Evolutionary conservation across 2,329 filamentous ascomycete species (phyloP), one percentile per base, ranked within the genome.

Genomic region (Blastomyces percursus): DNA sequence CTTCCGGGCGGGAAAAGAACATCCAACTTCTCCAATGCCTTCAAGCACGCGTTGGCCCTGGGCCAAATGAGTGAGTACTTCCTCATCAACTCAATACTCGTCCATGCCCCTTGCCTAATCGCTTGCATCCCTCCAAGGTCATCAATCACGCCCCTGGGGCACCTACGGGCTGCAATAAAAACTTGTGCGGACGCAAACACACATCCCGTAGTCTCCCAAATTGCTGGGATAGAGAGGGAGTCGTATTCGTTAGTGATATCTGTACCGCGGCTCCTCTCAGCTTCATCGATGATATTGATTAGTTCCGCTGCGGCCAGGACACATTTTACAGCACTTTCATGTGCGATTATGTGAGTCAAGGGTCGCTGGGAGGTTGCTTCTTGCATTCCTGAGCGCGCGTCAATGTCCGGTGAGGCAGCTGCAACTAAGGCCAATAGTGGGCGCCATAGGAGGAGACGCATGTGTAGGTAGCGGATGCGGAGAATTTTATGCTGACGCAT

Each of bases 401-500:
- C 40, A 24, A 54, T 51, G 32, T 65, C 62, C 12, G 64, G 66
- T 11, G 64, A 63, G 24, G 63, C 55, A n/a, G 65, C 58, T n/a
- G 61, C 62, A 19, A 65, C 16, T 24, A 66, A 48, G 24, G 56
- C 65, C 11, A 67, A 56, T 6, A 67, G 58, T 19, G 66, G 66
- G n/a, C 65, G 64, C 62, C 62, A 66, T 12, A 67, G 54, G 12
- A 66, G 67, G 16, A 71, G 61, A 14, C 67, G 65, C 50, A 70
- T 60, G 46, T 69, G 66, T 16, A 70, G 63, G 59, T 68, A 71
- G 30, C 68, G 67, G 19, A 66, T 63, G 8, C 67, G 68, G n/a
- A 70, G 65, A 21, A 68, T 65, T 52, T 67, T 68, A 40, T 66
- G 67, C 46, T 71, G 69, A 12, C 68, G 66, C 32, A 48, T 63